Base-by-base conservation (phyloP, 1,139 yeast species). In the Taphrina flavorubra region DNA sequence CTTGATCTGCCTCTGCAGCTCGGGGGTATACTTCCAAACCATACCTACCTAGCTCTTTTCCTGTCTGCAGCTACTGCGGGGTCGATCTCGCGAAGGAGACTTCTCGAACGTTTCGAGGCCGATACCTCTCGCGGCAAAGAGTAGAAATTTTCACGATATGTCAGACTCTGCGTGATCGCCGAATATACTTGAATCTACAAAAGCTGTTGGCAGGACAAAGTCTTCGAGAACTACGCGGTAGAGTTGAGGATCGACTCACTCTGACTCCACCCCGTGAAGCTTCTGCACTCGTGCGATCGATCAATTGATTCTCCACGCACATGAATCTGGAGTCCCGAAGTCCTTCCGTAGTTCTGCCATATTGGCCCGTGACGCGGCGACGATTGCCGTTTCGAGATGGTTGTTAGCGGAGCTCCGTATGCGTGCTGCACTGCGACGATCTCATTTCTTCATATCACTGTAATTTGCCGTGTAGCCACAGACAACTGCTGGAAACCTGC, bases 1-100 rank as follows among this genome's bases (percentile, higher is more conserved):
- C 68, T 78, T 72, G 70, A 81, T 79, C 72, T 78, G 77, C 51
- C 76, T 75, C 42, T 57, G 65, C 49, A 68, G 60, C 36, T 56
- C 58, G 18, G 63, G 57, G 6, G 68, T 65, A 36, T 57, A 65
- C 36, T 65, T 65, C 67, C 67, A 63, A 6, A 57, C 67, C 67
- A 63, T 63, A 20, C 13, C 20, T 16, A 14, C 18, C 2, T 10
- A 16, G n/a, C n/a, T 44, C 18, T 8, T 2, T 2, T 8, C n/a
- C 11, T 16, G 18, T 13, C 18, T 44, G 47, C 2, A n/a, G n/a
- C 47, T 44, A 44, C 47, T 44, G 47, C 47, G 47, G 47, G 47
- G 47, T 44, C 47, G 47, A 16, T n/a, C 47, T 25, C 31, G 31
- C 31, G 31, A 25, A 25, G 31, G 31, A 25, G 31, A 25, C 4